phyloP scores from a whole-genome alignment of 345 rosid species.

The rapeseed (Brassica napus) region DNA sequence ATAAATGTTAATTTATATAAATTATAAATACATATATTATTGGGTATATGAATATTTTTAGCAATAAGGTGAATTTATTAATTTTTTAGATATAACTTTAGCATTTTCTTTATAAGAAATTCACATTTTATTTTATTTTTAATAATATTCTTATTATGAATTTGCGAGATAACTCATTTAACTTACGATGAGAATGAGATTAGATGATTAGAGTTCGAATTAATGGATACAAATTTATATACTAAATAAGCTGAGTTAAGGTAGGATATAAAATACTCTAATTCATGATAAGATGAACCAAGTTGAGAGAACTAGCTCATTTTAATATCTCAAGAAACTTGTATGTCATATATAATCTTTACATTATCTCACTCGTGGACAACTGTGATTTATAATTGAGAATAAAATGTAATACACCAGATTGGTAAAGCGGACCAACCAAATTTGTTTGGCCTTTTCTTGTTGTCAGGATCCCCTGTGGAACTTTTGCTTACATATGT shows the following conservation, averaged over 20 bases:
- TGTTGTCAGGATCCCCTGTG: constrained; percentile 33
- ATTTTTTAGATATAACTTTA: no score
- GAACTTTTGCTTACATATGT: constrained; percentile 35
- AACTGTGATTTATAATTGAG: constrained; percentile 25
- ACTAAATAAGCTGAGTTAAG: background rate
- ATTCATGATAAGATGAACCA: background rate
- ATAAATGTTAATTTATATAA: no score
- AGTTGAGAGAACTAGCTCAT: background rate
- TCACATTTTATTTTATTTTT: background rate
- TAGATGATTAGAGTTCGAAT: background rate
- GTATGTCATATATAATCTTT: constrained; percentile 6
- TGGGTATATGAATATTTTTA: background rate
- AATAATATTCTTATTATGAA: background rate
- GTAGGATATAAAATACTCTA: background rate
- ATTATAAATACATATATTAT: no score
- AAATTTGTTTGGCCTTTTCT: constrained; percentile 35
- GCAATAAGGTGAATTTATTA: background rate
- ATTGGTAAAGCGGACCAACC: constrained; percentile 38
- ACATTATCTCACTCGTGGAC: constrained; percentile 35
- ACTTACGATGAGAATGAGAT: background rate
- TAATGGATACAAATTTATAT: background rate
- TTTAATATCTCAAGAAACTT: background rate
- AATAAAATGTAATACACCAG: constrained; percentile 6
- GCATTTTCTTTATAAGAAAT: no score
- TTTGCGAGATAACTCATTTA: background rate